Base-by-base conservation (phyloP, 306 rosid species). In the Carpinus viminea region DNA sequence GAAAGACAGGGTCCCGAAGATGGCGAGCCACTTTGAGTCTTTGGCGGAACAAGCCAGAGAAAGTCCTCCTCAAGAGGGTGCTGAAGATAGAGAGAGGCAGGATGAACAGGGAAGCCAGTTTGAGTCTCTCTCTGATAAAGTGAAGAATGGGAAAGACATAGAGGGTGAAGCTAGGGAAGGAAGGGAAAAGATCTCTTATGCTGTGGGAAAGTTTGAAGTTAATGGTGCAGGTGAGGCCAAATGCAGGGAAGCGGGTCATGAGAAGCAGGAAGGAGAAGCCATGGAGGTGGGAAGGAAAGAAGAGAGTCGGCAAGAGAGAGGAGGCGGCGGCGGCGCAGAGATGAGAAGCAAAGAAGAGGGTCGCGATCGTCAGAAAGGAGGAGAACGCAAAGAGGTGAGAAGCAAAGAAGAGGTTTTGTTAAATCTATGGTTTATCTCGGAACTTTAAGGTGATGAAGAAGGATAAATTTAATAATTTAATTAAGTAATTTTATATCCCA, bases 11-110 rank as follows among this genome's bases (percentile, higher is more conserved):
- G 97, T 89, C 2, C 93, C 93, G 0, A 86, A 88, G 73, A 86
- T 89, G 72, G 24, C 94, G 7, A 77, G 83, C 38, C 94, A 86
- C 51, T 89, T 89, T 3, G 91, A 92, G 86, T 78, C 85, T n/a
- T 74, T 90, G 4, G 77, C 89, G 0, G 93, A 34, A 21, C 75
- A 82, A 1, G 82, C 12, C 1, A 80, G 82, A 28, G 83, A 79
- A 41, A 41, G 34, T 31, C 0, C 9, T 41, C 45, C 45, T 41
- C 45, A 41, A 41, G 45, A 41, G 45, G 45, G 45, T 0, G 62
- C 74, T 0, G 78, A 17, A 82, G 79, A 53, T 12, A 81, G 18
- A 86, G 88, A 6, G 0, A 75, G 43, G 43, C 4, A 38, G 0
- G 43, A 38, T 4, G 43, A 38, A 38, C 6, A 38, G 8, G 45